Conservation (phyloP, 2,329 filamentous ascomycete species). For the Capronia epimyces region DNA sequence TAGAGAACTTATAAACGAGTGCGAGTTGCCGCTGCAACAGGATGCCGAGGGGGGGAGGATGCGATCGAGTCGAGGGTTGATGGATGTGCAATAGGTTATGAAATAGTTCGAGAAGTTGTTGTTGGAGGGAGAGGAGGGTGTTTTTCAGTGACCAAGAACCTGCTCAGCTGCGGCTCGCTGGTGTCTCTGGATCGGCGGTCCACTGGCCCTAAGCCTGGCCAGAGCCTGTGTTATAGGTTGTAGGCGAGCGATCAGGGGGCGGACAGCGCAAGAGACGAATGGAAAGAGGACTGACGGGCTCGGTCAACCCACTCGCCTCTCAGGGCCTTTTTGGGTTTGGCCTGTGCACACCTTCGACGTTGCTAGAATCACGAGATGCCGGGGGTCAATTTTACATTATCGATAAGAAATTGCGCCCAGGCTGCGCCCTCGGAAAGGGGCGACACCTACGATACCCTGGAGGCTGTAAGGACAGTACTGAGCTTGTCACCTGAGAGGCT, state of each 20-base stretch:
- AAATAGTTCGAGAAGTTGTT: constrained; percentile 2
- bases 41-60: background rate
- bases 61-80: constrained; percentile 1
- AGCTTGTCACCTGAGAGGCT: background rate
- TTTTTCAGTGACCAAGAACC: constrained; percentile 4
- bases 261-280: background rate
- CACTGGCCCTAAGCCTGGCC: background rate
- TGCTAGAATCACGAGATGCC: constrained; percentile 1
- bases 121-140: constrained; percentile 2
- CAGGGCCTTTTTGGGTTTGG: background rate
- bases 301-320: background rate
- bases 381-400: background rate
- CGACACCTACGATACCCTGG: too few species aligned
- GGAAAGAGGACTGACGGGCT: background rate
- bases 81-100: background rate
- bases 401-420: background rate
- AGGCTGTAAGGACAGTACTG: background rate
- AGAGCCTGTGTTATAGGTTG: background rate
- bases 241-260: background rate
- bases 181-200: background rate
- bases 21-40: constrained; percentile 4
- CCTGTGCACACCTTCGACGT: background rate
- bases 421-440: background rate
- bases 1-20: constrained; percentile 12
- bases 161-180: background rate